phyloP scores from a whole-genome alignment of 305 asterid species.

The Plantago lanceolata region DNA sequence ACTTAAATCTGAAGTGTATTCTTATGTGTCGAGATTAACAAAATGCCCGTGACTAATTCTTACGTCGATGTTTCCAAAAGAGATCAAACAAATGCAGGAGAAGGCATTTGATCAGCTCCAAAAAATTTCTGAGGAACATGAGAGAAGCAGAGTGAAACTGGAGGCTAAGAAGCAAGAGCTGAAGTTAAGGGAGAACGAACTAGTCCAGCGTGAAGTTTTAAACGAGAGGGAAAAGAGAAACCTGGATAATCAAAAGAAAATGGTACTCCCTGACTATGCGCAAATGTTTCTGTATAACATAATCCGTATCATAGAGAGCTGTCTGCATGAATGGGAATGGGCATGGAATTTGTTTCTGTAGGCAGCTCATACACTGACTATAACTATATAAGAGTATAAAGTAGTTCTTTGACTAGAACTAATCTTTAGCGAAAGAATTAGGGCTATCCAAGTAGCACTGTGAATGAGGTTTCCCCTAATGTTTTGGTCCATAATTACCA shows the following conservation, averaged over 20 bases:
- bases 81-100: slow-evolving; percentile 61
- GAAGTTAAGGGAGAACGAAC: slow-evolving; percentile 42
- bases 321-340: slow-evolving; percentile 9
- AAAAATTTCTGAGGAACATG: slow-evolving; percentile 41
- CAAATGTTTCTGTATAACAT: not conserved
- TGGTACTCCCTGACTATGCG: slow-evolving; percentile 43
- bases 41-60: slow-evolving; percentile 4
- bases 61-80: slow-evolving; percentile 30
- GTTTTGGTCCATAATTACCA: slow-evolving; percentile 16
- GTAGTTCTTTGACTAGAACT: too few species aligned
- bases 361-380: not conserved
- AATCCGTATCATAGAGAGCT: slow-evolving; percentile 10
- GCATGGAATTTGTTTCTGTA: slow-evolving; percentile 4
- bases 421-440: too few species aligned
- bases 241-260: slow-evolving; percentile 46
- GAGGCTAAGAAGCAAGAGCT: slow-evolving; percentile 51
- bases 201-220: slow-evolving; percentile 43
- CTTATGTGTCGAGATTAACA: too few species aligned
- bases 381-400: too few species aligned
- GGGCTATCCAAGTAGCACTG: too few species aligned
- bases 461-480: not conserved
- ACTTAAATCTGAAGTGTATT: too few species aligned
- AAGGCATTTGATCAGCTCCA: slow-evolving; percentile 38
- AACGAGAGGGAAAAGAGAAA: slow-evolving; percentile 60
- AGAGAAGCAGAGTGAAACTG: slow-evolving; percentile 38